Evolutionary conservation across 2,329 filamentous ascomycete genomes (phyloP).

Genomic region (Pyrenochaeta sp.): DNA sequence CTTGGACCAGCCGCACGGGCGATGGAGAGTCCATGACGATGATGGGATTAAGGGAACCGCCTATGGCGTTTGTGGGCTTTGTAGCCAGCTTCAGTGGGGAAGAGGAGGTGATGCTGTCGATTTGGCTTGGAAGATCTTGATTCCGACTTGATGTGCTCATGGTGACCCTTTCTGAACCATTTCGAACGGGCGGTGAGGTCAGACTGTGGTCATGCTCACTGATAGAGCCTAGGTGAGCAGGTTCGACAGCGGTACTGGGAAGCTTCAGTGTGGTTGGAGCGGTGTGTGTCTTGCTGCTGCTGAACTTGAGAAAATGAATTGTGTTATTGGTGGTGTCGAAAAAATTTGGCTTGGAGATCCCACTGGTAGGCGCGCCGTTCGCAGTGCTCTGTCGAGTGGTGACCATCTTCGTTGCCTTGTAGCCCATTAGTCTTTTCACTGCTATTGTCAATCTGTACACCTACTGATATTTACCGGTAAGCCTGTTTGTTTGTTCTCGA

Average conservation of each 20-base stretch:
- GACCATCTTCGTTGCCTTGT: constrained; percentile 11
- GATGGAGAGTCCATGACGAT: constrained; percentile 27
- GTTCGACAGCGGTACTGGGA: not conserved
- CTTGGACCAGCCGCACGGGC: not conserved
- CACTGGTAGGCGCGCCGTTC: not conserved
- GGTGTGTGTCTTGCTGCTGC: not conserved
- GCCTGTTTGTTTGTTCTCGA: not conserved
- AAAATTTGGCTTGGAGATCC: not conserved
- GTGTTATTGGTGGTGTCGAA: constrained; percentile 1
- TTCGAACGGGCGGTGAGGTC: constrained; percentile 15
- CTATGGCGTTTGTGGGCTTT: constrained; percentile 10
- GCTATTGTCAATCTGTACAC: not conserved
- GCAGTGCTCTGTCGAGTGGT: constrained; percentile 17
- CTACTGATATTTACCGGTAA: not conserved
- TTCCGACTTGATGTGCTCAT: not conserved
- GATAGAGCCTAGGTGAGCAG: not conserved
- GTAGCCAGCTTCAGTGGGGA: constrained; percentile 1
- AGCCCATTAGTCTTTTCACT: not conserved
- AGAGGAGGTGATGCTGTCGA: not conserved
- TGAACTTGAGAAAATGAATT: not conserved
- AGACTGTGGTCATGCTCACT: constrained; percentile 19
- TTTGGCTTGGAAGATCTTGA: not conserved
- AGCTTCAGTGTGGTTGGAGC: not conserved
- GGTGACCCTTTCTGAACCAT: not conserved
- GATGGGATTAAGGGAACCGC: constrained; percentile 36